These are phyloP conservation scores for Pichia insulana DNA, from an alignment of 805 yeast genomes.

Conservation along the genomic window DNA sequence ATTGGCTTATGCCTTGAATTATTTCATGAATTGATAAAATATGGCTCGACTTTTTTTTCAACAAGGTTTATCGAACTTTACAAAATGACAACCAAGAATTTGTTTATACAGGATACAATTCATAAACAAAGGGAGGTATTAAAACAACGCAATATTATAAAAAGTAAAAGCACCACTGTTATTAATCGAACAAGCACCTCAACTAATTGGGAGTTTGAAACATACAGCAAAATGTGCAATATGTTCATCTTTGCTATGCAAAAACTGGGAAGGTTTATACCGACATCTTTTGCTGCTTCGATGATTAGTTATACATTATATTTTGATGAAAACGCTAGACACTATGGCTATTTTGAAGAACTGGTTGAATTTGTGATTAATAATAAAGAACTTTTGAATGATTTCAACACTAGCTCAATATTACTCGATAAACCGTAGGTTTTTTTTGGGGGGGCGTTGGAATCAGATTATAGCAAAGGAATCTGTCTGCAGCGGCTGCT, in stretches of 20 bases:
- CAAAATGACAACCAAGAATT: constrained; percentile 8
- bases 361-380: constrained; percentile 7
- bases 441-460: too few relatives aligned
- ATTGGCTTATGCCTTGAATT: constrained; percentile 24
- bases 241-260: constrained; percentile 30
- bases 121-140: constrained; percentile 6
- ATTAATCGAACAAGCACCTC: constrained; percentile 22
- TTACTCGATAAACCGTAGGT: too few relatives aligned
- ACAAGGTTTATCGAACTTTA: constrained; percentile 39
- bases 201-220: constrained; percentile 20
- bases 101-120: constrained; percentile 10
- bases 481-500: too few relatives aligned
- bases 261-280: constrained; percentile 33
- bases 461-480: too few relatives aligned
- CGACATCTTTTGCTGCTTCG: constrained; percentile 31
- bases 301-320: constrained; percentile 28
- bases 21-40: constrained; percentile 23
- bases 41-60: constrained; percentile 39
- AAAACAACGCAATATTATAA: neutral
- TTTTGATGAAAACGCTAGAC: constrained; percentile 12
- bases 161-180: neutral
- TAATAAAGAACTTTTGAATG: too few relatives aligned
- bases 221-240: constrained; percentile 21
- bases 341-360: constrained; percentile 27
- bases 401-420: too few relatives aligned